A percentile compares a stretch with the other conserved stretches of the same genome.
phyloP scores from a whole-genome alignment of 257 asterid species.

The Henckelia pumila region DNA sequence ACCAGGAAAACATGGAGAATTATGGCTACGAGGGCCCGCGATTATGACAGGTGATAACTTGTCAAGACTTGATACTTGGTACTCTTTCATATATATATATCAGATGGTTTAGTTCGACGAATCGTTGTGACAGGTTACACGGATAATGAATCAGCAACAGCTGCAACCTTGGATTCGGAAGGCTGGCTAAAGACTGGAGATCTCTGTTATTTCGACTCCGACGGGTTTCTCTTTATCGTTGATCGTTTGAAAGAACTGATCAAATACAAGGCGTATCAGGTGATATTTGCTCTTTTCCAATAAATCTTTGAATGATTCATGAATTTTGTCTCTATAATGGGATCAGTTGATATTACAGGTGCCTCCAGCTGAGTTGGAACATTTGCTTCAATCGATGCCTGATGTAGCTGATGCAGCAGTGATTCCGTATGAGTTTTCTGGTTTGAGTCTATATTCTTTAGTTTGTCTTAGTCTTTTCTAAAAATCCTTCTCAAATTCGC shows the following conservation, averaged over 20 bases:
- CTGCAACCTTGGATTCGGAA: constrained; percentile 71
- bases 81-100: not conserved
- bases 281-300: constrained; percentile 11
- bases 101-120: not conserved
- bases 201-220: constrained; percentile 78
- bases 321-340: not conserved
- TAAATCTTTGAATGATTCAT: constrained; percentile 1
- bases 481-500: not conserved
- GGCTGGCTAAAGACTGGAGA: constrained; percentile 98
- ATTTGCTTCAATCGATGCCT: constrained; percentile 74
- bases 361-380: constrained; percentile 93
- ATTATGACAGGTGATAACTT: constrained; percentile 69
- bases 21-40: constrained; percentile 78
- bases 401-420: constrained; percentile 91
- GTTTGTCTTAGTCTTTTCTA: not conserved
- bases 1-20: constrained; percentile 71
- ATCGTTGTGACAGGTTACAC: constrained; percentile 59
- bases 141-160: constrained; percentile 76
- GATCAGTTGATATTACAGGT: constrained; percentile 51
- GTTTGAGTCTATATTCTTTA: not conserved
- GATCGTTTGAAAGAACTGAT: constrained; percentile 90
- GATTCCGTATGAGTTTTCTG: constrained; percentile 65
- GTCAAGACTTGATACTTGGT: not conserved
- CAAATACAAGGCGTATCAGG: constrained; percentile 97
- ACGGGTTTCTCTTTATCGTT: constrained; percentile 76